Conservation (phyloP, 1,284 basidiomycete genomes). For the Rhizoctonia solani region DNA sequence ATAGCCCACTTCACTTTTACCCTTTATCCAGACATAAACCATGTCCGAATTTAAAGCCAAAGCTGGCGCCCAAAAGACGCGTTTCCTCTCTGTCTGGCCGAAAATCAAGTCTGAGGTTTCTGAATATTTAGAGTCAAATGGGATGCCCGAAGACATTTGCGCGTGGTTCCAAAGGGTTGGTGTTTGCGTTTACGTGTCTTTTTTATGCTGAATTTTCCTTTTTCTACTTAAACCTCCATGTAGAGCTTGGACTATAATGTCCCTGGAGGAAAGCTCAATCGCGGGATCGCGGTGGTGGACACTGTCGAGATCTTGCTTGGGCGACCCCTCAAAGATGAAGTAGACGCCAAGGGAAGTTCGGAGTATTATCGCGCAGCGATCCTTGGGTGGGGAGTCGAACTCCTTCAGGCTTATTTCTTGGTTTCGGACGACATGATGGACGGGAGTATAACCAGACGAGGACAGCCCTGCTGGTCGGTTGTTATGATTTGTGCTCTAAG, state of each 20-base stretch:
- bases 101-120: conserved; percentile 59
- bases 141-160: conserved; percentile 81
- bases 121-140: conserved; percentile 63
- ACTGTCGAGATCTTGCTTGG: conserved; percentile 88
- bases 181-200: conserved; percentile 29
- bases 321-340: conserved; percentile 63
- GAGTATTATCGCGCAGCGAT: conserved; percentile 92
- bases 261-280: conserved; percentile 93
- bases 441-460: conserved; percentile 87
- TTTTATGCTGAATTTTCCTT: neutral
- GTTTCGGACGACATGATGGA: conserved; percentile 99
- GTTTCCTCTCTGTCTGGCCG: conserved; percentile 56
- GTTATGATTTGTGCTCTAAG: neutral
- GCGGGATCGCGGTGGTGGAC: conserved; percentile 94
- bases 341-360: conserved; percentile 3
- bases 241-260: conserved; percentile 94
- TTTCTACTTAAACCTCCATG: conserved; percentile 38
- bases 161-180: conserved; percentile 79
- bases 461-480: conserved; percentile 87
- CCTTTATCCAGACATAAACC: too few species aligned
- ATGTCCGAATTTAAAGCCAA: conserved; percentile 36
- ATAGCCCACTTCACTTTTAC: too few species aligned
- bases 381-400: conserved; percentile 95
- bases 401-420: conserved; percentile 97
- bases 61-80: conserved; percentile 41